Evolutionary conservation across 257 asterid species (phyloP).

Genomic region (Anisodus tanguticus): DNA sequence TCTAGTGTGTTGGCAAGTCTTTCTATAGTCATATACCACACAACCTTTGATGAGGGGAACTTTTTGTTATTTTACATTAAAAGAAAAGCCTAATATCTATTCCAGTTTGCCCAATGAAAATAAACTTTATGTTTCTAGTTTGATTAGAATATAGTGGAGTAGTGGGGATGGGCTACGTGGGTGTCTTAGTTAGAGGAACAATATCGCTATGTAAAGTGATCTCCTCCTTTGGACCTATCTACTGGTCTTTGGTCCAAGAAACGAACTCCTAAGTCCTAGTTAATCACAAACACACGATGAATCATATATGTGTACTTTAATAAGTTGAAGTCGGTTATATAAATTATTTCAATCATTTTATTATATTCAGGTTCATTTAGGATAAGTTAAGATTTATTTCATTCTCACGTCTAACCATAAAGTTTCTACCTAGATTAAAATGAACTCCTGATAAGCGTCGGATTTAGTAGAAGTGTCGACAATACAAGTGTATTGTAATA

Average conservation of each 20-base stretch:
- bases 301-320: neutral
- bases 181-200: neutral
- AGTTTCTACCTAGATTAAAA: too few species aligned
- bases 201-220: neutral
- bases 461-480: too few species aligned
- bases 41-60: too few species aligned
- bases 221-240: neutral
- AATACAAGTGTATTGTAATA: too few species aligned
- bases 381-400: too few species aligned
- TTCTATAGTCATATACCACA: neutral
- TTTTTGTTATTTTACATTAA: too few species aligned
- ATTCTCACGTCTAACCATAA: too few species aligned
- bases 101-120: neutral
- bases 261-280: neutral
- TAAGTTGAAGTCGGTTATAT: too few species aligned
- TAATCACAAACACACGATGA: neutral
- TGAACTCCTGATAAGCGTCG: too few species aligned
- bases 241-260: neutral
- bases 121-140: neutral
- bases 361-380: too few species aligned
- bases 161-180: neutral
- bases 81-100: neutral
- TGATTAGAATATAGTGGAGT: neutral
- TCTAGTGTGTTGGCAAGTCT: constrained; percentile 6
- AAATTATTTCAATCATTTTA: too few species aligned